These are phyloP conservation scores for Avicennia marina DNA, from an alignment of 257 asterid species.

Conservation along the genomic window DNA sequence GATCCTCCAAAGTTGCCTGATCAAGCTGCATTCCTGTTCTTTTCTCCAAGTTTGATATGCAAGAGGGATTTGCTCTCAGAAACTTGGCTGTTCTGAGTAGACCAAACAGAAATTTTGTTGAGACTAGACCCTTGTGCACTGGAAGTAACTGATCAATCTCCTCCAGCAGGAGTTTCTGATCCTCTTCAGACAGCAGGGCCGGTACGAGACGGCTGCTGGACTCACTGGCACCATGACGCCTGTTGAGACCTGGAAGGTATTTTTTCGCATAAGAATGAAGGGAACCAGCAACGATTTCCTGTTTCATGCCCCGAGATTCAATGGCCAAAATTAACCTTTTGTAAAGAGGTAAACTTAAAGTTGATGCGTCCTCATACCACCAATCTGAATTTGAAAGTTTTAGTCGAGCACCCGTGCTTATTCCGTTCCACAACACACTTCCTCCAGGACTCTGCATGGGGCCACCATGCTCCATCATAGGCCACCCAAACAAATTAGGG, in stretches of 20 bases:
- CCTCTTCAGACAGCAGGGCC: conserved; percentile 60
- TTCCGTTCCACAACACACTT: conserved; percentile 95
- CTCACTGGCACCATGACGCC: conserved; percentile 58
- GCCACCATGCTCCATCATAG: conserved; percentile 77
- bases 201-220: conserved; percentile 46
- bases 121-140: conserved; percentile 70
- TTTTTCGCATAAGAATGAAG: conserved; percentile 64
- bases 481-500: conserved; percentile 93
- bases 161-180: conserved; percentile 75
- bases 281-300: conserved; percentile 71
- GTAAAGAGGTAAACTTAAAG: conserved; percentile 64
- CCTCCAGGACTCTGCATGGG: conserved; percentile 99
- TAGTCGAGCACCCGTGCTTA: conserved; percentile 98
- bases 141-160: conserved; percentile 77
- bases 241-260: conserved; percentile 72
- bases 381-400: conserved; percentile 68
- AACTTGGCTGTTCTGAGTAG: conserved; percentile 85
- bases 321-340: conserved; percentile 65
- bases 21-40: conserved; percentile 93
- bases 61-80: conserved; percentile 54
- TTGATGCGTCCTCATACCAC: conserved; percentile 95
- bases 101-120: conserved; percentile 72
- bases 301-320: conserved; percentile 70
- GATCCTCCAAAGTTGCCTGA: conserved; percentile 90
- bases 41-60: conserved; percentile 63